These are phyloP conservation scores for Symbiotaphrina buchneri DNA, from an alignment of 495 filamentous ascomycete genomes.

Conservation along the genomic window DNA sequence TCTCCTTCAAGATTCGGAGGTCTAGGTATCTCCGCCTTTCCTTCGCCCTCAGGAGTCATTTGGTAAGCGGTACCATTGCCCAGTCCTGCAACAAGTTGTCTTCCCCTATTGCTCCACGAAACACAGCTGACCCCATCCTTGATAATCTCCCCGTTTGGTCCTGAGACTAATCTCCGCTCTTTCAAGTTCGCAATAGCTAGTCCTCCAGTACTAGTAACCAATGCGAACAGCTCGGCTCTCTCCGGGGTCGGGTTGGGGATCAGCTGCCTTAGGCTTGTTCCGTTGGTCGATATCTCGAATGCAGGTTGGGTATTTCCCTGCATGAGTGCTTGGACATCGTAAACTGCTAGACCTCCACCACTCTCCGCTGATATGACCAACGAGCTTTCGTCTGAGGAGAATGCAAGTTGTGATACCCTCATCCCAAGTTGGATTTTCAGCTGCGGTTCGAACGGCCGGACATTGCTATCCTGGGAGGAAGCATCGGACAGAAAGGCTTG, in stretches of 20 bases:
- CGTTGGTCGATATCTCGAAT: constrained; percentile 58
- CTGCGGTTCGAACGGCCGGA: constrained; percentile 51
- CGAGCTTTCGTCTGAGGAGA: constrained; percentile 65
- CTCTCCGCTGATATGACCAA: constrained; percentile 65
- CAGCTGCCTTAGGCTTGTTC: constrained; percentile 47
- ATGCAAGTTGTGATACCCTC: constrained; percentile 71
- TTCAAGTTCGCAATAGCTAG: constrained; percentile 67
- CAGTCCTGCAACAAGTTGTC: constrained; percentile 78
- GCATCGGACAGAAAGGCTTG: constrained; percentile 36
- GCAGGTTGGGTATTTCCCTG: constrained; percentile 39
- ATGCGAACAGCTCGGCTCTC: constrained; percentile 39
- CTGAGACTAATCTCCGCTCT: constrained; percentile 31
- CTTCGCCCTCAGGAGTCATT: constrained; percentile 56
- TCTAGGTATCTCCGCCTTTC: constrained; percentile 55
- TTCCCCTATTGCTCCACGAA: constrained; percentile 82
- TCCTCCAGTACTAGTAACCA: constrained; percentile 59
- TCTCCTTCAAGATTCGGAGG: constrained; percentile 42
- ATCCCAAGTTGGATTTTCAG: constrained; percentile 46
- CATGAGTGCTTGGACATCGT: constrained; percentile 41
- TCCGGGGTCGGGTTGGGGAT: constrained; percentile 60
- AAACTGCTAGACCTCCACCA: constrained; percentile 66
- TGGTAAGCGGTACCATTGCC: constrained; percentile 61
- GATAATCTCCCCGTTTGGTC: constrained; percentile 39
- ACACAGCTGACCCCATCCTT: constrained; percentile 61
- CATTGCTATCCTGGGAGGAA: constrained; percentile 31